Evolutionary conservation across 1,139 yeast species (phyloP), one percentile per base, ranked within the genome.

Genomic region (Geotrichum reessii): DNA sequence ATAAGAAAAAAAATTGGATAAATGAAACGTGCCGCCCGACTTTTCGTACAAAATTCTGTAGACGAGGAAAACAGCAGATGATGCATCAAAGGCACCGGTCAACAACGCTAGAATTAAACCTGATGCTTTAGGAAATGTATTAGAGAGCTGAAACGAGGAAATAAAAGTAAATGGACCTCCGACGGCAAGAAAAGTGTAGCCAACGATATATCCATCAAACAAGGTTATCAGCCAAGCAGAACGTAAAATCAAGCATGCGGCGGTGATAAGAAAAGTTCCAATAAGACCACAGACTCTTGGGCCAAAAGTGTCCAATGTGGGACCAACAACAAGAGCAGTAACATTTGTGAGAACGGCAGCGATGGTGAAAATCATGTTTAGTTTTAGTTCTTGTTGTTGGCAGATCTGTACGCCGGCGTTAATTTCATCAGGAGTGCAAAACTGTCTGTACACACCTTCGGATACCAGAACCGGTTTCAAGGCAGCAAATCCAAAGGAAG

Each of bases 401-500:
- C 97, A 92, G 0, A 71, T 64, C 0, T 66, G 57, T n/a, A 61
- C 61, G 6, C 64, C 64, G 2, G 56, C 60, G 28, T 65, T 64
- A 50, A 66, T 63, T 28, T 67, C 71, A 9, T 60, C 61, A 3
- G 65, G 61, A 56, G 71, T 70, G 71, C 97, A 92, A 24, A 75
- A 71, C 12, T 82, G 81, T 33, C 78, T 72, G 68, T 92, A 92
- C n/a, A 91, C 84, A 1, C 91, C 90, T 69, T 91, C 92, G 9
- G 77, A 72, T 27, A 89, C 81, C 53, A 92, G 76, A 3, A 91
- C 81, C 3, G 96, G 95, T 69, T 92, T 92, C 58, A 92, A 75
- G 2, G 97, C 97, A 21, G 97, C 97, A 75, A 91, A 92, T 1
- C 97, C 77, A 76, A 92, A 92, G 11, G 91, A 86, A 0, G 95